Evolutionary conservation across 2,329 filamentous ascomycete species (phyloP), one percentile per base, ranked within the genome.

Genomic region (Alternaria sp.): DNA sequence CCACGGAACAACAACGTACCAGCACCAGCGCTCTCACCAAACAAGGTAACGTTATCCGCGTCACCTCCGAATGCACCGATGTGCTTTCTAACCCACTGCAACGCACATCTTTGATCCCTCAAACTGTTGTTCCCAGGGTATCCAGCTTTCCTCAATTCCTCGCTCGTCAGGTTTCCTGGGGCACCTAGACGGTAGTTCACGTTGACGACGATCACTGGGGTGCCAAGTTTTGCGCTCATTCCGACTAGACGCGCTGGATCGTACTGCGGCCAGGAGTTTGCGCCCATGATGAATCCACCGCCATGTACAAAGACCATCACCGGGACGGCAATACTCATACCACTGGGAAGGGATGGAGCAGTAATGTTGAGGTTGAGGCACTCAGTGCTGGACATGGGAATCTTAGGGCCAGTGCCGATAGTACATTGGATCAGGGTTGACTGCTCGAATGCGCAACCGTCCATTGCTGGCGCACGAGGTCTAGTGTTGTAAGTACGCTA

Each of bases 281-380:
- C 80, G 7, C 84, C 84, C 12, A 82, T 78, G 2, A 76, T 69
- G 41, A 30, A 82, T 0, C 81, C 84, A 9, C 85, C 84, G 0
- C 85, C 85, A 60, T 86, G 83, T 4, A 86, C 80, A 59, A 84
- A 85, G 0, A 84, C 77, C 45, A 86, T 74, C 1, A 86, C 84
- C 0, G 84, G 85, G 2, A 85, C 70, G 2, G 74, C 75, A 10
- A 67, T 71, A 1, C 27, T 22, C 12, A 14, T 16, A 8, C 20
- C 20, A 7, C 59, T 55, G 16, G 53, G 50, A 2, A 28, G 9
- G 41, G 25, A n/a, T 14, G 84, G 84, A 0, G 81, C 75, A 0
- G 81, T 80, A 50, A 86, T 81, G 61, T 85, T 85, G 20, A 86
- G 70, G 43, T 84, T 85, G 27, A 87, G 72, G 49, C 83, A 82